These are phyloP conservation scores for Blastocystis sp. DNA, from an alignment of 352 stramenopile species.

Conservation along the genomic window DNA sequence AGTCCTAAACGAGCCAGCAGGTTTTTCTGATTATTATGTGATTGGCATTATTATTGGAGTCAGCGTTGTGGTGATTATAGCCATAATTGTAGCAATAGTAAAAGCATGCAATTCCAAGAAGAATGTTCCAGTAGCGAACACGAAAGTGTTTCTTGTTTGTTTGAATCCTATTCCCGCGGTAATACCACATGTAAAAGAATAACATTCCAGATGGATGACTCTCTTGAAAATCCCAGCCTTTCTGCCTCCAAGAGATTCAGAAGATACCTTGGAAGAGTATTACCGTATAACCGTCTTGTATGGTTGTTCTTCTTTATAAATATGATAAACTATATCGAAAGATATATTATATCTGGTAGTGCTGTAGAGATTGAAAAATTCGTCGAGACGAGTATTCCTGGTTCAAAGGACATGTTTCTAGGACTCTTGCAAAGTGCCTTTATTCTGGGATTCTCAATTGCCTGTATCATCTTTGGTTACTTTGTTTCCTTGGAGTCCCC, in stretches of 20 bases:
- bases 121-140: no score
- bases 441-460: conserved; percentile 49
- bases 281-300: not conserved
- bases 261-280: not conserved
- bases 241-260: not conserved
- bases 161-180: no score
- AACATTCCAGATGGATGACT: no score
- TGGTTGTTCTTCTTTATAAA: conserved; percentile 51
- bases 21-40: no score
- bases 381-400: not conserved
- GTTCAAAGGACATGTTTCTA: not conserved
- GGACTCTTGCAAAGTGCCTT: conserved; percentile 47
- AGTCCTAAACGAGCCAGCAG: no score
- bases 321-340: conserved; percentile 55
- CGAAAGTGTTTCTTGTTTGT: no score
- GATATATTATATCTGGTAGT: conserved; percentile 49
- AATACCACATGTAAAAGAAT: no score
- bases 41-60: no score
- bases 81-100: no score
- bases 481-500: not conserved
- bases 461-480: conserved; percentile 32
- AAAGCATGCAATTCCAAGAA: no score
- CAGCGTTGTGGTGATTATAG: no score
- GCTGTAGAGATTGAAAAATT: conserved; percentile 48
- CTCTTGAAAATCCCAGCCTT: no score